Percentiles rank a stretch among this genome's conserved stretches.
These are phyloP conservation scores for Heterobasidion irregulare DNA, from an alignment of 1,284 basidiomycete genomes.

Conservation along the genomic window DNA sequence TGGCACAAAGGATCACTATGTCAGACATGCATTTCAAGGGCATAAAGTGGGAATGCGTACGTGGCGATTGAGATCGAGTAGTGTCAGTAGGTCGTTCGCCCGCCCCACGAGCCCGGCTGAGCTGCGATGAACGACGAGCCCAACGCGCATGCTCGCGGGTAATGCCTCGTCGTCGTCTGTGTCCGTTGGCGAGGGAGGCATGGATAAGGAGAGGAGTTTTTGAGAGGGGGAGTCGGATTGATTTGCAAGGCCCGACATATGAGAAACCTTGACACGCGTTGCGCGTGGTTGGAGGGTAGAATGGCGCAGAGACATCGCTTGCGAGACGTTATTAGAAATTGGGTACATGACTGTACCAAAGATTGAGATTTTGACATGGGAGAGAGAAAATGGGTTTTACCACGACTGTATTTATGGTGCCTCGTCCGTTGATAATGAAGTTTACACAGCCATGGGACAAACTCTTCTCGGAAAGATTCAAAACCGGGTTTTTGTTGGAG, in stretches of 20 bases:
- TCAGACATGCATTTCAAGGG: slow-evolving; percentile 1
- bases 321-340: slow-evolving; percentile 29
- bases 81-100: slow-evolving; percentile 77
- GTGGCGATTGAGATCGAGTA: slow-evolving; percentile 78
- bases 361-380: slow-evolving; percentile 5
- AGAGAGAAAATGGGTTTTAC: slow-evolving; percentile 24
- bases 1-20: neutral
- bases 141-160: slow-evolving; percentile 46
- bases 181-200: slow-evolving; percentile 33
- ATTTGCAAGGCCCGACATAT: neutral
- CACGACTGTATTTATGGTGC: slow-evolving; percentile 45
- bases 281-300: slow-evolving; percentile 36
- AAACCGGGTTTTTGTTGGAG: slow-evolving; percentile 62
- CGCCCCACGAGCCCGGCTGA: slow-evolving; percentile 56
- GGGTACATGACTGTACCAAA: slow-evolving; percentile 31
- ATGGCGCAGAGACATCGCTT: slow-evolving; percentile 44
- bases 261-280: neutral
- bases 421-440: slow-evolving; percentile 64
- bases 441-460: slow-evolving; percentile 86
- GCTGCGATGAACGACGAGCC: slow-evolving; percentile 46
- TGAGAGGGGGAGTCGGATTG: slow-evolving; percentile 11
- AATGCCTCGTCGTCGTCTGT: slow-evolving; percentile 26
- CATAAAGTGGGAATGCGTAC: slow-evolving; percentile 30
- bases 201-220: slow-evolving; percentile 10
- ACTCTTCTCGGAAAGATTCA: slow-evolving; percentile 79